Evolutionary conservation across 2,329 filamentous ascomycete genomes (phyloP), one percentile per base, ranked within the genome.

Genomic region (Zalaria obscura): DNA sequence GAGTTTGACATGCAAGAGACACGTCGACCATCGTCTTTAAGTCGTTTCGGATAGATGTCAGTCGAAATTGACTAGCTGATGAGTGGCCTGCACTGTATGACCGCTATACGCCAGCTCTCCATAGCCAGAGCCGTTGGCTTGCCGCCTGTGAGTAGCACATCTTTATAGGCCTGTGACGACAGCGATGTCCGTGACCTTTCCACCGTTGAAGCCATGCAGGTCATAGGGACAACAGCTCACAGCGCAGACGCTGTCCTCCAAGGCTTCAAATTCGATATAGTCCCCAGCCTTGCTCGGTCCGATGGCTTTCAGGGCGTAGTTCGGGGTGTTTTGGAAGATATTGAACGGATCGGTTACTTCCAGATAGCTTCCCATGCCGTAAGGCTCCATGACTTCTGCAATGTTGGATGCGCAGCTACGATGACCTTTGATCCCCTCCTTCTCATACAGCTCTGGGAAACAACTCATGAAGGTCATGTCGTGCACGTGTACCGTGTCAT

Each of bases 401-500:
- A 63, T 57, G 45, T 63, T 63, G 40, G 51, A 45, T 9, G 59
- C 58, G 41, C 61, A 64, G 39, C 51, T 57, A 9, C 60, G 45
- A 47, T 64, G 61, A n/a, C 50, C 51, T 9, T 49, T 39, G 10
- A 57, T 38, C 11, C 58, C 59, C 31, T 48, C 45, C 40, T 57
- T 55, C 27, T 47, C 47, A 43, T 63, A 63, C 40, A 63, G 50
- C 28, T 56, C 51, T 2, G 60, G 61, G 42, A 57, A 61, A 47
- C 61, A 64, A 7, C 56, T 56, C 59, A 63, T 63, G 53, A 58
- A 60, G 5, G 51, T 54, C 57, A 63, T 60, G 42, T 62, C 61
- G 50, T 63, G 61, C 27, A 59, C 55, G 39, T 61, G 58, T 35
- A 61, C 58, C 6, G 59, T 61, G 43, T 64, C 61, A 26, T 51